A percentile compares a stretch with the other conserved stretches of the same genome.
Conservation (phyloP, 2,329 filamentous ascomycete species). For the Fonsecaea multimorphosa region DNA sequence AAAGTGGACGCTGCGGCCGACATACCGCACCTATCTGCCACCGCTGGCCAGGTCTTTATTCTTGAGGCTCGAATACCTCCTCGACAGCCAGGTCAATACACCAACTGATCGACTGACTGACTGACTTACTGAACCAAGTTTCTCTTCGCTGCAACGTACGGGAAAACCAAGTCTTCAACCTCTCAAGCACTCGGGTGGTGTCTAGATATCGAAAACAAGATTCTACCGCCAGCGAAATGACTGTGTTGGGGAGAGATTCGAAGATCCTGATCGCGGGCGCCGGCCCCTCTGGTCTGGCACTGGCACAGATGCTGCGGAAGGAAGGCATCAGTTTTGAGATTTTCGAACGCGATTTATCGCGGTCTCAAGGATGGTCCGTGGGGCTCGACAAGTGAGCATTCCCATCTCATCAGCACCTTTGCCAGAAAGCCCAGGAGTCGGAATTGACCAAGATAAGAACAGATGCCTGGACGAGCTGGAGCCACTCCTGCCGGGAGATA, state of each 20-base stretch:
- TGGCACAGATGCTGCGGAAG: conserved; percentile 17
- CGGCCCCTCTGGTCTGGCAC: conserved; percentile 33
- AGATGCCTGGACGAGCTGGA: conserved; percentile 8
- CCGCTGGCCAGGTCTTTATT: too few species aligned
- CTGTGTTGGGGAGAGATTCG: not conserved
- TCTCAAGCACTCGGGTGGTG: not conserved
- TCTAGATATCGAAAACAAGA: not conserved
- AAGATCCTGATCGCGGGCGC: conserved; percentile 15
- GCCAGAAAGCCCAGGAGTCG: too few species aligned
- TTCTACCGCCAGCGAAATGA: not conserved
- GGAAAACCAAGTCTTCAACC: not conserved
- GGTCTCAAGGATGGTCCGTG: conserved; percentile 10
- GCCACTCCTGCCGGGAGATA: not conserved
- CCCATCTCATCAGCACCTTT: too few species aligned
- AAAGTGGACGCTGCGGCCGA: too few species aligned
- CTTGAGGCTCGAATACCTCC: too few species aligned
- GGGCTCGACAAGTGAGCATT: conserved; percentile 12
- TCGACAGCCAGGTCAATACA: too few species aligned
- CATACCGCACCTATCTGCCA: too few species aligned
- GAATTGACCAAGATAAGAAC: too few species aligned
- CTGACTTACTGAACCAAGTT: too few species aligned
- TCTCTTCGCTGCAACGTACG: too few species aligned
- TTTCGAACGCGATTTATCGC: conserved; percentile 7
- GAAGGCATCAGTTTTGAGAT: conserved; percentile 7
- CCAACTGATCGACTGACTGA: too few species aligned